These are phyloP conservation scores for Austroboletus eburneus DNA, from an alignment of 768 basidiomycete genomes.

Conservation along the genomic window DNA sequence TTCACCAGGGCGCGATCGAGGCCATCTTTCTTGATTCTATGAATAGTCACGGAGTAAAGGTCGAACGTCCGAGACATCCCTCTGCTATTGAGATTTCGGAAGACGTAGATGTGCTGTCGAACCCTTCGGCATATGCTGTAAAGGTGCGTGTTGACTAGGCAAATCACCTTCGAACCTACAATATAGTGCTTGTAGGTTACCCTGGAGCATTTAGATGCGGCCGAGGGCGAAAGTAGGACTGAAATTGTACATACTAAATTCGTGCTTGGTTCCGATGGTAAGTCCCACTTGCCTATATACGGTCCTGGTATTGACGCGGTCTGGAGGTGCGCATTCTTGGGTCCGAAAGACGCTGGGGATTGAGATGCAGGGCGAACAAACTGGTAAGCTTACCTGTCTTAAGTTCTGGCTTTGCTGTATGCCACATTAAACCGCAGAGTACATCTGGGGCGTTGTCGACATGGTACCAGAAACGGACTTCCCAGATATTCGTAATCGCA, in stretches of 20 bases:
- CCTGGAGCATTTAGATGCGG: conserved; percentile 21
- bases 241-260: conserved; percentile 33
- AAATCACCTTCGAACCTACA: background rate
- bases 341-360: conserved; percentile 42
- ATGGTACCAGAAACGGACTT: conserved; percentile 67
- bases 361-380: conserved; percentile 46
- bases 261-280: conserved; percentile 35
- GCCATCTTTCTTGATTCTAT: conserved; percentile 40
- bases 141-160: conserved; percentile 14
- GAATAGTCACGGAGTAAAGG: conserved; percentile 23
- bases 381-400: conserved; percentile 25
- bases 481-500: conserved; percentile 67
- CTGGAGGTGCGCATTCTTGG: conserved; percentile 43
- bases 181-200: conserved; percentile 15
- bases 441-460: conserved; percentile 82
- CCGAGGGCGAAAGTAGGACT: conserved; percentile 27
- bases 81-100: conserved; percentile 30
- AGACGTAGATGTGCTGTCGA: conserved; percentile 36
- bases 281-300: background rate
- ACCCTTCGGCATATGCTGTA: conserved; percentile 27
- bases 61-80: conserved; percentile 36
- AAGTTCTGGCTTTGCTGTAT: background rate
- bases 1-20: conserved; percentile 43
- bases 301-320: background rate
- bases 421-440: conserved; percentile 37